These are phyloP conservation scores for Thalassiosira sp. DNA, from an alignment of 352 stramenopile species.

Conservation along the genomic window DNA sequence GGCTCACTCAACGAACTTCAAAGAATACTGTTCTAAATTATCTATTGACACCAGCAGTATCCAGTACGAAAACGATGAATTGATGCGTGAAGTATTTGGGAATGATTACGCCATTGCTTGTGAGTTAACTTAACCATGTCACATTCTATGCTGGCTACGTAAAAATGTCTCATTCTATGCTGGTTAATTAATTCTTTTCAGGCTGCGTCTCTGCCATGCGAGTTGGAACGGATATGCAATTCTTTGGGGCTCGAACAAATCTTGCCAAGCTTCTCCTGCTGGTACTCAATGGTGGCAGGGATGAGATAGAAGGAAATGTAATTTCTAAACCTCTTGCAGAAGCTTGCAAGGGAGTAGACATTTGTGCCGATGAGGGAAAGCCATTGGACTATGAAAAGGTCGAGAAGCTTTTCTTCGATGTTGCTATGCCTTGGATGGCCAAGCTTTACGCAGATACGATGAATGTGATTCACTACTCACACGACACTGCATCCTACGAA, in stretches of 20 bases:
- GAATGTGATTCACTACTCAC: constrained; percentile 74
- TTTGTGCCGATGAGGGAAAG: constrained; percentile 51
- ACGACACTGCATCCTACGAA: constrained; percentile 65
- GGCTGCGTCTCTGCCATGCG: constrained; percentile 72
- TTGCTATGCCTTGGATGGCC: constrained; percentile 71
- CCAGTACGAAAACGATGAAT: constrained; percentile 77
- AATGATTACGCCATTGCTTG: constrained; percentile 72
- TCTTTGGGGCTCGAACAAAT: constrained; percentile 70
- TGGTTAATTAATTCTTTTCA: too few species aligned
- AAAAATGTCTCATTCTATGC: too few species aligned
- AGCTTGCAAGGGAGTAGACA: constrained; percentile 54
- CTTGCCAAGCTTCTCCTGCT: constrained; percentile 71
- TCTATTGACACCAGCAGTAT: constrained; percentile 66
- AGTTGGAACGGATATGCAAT: constrained; percentile 69
- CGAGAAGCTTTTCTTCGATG: constrained; percentile 58
- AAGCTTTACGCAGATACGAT: constrained; percentile 76
- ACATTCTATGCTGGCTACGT: too few species aligned
- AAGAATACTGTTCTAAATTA: constrained; percentile 61
- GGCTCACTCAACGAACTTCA: constrained; percentile 52
- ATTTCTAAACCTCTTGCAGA: constrained; percentile 52
- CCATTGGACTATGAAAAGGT: constrained; percentile 60
- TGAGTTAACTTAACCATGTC: too few species aligned
- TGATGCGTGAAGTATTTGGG: constrained; percentile 69
- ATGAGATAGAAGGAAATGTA: constrained; percentile 66
- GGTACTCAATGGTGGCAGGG: constrained; percentile 64